Evolutionary conservation across 352 stramenopile species (phyloP), one percentile per base, ranked within the genome.

Genomic region (Phytophthora sojae): DNA sequence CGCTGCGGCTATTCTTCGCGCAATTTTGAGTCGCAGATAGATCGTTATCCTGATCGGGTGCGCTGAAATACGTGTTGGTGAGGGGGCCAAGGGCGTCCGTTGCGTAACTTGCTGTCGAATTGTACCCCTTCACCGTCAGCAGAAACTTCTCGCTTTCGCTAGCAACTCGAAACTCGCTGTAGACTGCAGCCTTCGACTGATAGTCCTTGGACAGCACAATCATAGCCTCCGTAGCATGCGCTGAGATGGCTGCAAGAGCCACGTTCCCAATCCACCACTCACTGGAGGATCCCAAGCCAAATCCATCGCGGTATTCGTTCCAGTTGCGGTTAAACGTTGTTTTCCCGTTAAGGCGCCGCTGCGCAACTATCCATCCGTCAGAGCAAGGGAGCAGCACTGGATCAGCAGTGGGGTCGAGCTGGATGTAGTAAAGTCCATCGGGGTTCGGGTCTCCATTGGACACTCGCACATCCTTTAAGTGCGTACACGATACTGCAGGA

Each of bases 251-350:
- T 6, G 77, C 69, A 19, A 91, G 51, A 9, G 80, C 21, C 3
- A 75, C 64, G 60, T 91, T 91, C 25, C 83, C 83, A n/a, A 91
- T 68, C 77, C 78, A 91, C 83, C 83, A 91, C 54, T 91, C 81
- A 64, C 58, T 82, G 0, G 55, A 70, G 0, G 66, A 80, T 2
- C 75, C 83, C 9, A 87, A 19, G 0, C 81, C 83, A 64, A 91
- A 91, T 4, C 83, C 83, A 23, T 80, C 76, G 6, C 69, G 75
- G 57, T 91, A 91, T 25, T 91, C 83, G 29, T 69, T 75, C 83
- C 83, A 89, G 49, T 87, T 86, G 17, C 79, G 82, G 29, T 88
- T 84, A 55, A 91, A 91, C n/a, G 56, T 79, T 25, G 86, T 67
- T 37, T 76, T 82, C 0, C 81, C 81, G 30, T 78, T 89, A 2